These are phyloP conservation scores for Tubosaeta brunneosetosa DNA, from an alignment of 768 basidiomycete genomes.

Conservation along the genomic window DNA sequence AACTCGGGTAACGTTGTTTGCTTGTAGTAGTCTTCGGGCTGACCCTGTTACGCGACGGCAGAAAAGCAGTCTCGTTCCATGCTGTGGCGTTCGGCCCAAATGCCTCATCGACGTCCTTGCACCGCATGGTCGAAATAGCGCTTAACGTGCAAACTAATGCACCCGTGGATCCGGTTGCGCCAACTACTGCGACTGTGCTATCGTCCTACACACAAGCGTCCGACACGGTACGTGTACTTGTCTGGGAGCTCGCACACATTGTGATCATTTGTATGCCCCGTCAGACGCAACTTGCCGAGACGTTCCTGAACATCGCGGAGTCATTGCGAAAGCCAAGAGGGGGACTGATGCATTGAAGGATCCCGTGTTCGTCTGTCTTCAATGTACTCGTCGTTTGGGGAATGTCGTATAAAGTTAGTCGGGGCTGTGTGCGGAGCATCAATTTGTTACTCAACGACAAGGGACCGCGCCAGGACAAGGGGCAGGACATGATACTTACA, in stretches of 20 bases:
- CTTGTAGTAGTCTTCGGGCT: too few species aligned
- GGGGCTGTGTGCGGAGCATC: too few species aligned
- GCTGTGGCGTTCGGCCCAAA: conserved; percentile 51
- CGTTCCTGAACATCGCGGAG: conserved; percentile 53
- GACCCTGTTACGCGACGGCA: conserved; percentile 14
- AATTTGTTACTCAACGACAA: too few species aligned
- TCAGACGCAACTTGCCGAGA: conserved; percentile 51
- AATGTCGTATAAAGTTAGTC: too few species aligned
- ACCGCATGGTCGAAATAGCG: conserved; percentile 50
- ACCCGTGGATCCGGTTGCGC: conserved; percentile 7
- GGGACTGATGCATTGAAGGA: conserved; percentile 24
- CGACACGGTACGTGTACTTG: conserved; percentile 38
- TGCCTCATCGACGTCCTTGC: conserved; percentile 25
- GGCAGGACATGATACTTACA: too few species aligned
- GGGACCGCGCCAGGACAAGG: too few species aligned
- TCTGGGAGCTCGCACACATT: neutral
- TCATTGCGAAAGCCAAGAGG: conserved; percentile 55
- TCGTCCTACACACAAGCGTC: conserved; percentile 50
- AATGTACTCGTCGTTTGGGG: too few species aligned
- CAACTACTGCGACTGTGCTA: conserved; percentile 28
- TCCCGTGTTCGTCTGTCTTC: too few species aligned
- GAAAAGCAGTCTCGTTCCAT: conserved; percentile 55
- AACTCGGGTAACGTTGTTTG: conserved; percentile 36
- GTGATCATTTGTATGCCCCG: neutral
- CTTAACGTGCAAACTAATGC: conserved; percentile 37